Percentiles rank a stretch among this genome's conserved stretches.
Conservation (phyloP, 164 flowering plant genomes). For the Stephania japonica region DNA sequence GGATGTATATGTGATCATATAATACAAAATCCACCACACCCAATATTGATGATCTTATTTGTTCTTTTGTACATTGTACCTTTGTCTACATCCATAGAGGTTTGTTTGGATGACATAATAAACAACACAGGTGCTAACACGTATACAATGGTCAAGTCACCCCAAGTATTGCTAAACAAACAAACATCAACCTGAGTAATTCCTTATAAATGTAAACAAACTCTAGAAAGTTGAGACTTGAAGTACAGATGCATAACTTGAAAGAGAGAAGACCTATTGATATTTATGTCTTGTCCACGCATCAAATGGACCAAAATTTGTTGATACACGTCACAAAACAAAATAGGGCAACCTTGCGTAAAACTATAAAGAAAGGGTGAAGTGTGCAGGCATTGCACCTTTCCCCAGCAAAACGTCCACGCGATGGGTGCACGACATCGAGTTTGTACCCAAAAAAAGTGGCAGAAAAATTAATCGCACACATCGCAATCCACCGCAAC, state of each 20-base stretch:
- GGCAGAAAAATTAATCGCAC: not conserved
- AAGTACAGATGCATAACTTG: not conserved
- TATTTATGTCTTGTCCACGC: not conserved
- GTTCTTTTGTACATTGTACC: too few species aligned
- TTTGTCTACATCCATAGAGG: too few species aligned
- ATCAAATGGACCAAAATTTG: not conserved
- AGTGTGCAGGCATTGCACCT: conserved; percentile 2
- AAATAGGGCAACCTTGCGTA: not conserved
- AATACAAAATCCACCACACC: too few species aligned
- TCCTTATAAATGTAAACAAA: too few species aligned
- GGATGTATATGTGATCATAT: too few species aligned
- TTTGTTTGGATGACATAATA: too few species aligned
- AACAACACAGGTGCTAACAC: too few species aligned
- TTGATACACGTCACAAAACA: not conserved
- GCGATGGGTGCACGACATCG: conserved; percentile 1
- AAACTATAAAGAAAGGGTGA: not conserved
- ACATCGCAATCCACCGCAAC: too few species aligned
- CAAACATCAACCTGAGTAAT: too few species aligned
- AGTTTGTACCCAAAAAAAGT: conserved; percentile 5
- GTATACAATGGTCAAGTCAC: too few species aligned
- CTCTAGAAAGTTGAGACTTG: not conserved
- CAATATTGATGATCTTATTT: too few species aligned
- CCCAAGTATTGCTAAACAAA: too few species aligned
- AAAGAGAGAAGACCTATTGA: not conserved
- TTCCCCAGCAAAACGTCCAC: conserved; percentile 14